Evolutionary conservation across 805 yeast genomes (phyloP), one percentile per base, ranked within the genome.

Genomic region (Metschnikowia gelsemii): DNA sequence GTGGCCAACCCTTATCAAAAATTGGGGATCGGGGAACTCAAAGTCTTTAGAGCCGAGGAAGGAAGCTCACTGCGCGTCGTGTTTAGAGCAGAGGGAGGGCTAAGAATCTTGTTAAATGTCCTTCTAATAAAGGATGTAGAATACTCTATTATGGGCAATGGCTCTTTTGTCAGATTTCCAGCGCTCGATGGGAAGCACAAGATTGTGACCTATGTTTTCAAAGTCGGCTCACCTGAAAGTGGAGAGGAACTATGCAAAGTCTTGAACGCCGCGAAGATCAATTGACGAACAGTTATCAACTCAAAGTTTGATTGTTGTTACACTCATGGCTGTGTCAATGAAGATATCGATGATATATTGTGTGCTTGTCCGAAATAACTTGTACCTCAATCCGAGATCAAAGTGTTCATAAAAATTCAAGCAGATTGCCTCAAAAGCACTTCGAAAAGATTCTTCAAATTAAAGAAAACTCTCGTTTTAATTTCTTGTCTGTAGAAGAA

Each of bases 41-140:
- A 87, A 55, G 70, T 91, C 9, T 68, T 91, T 41, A 79, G 75
- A 43, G 73, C 83, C 54, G 74, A 74, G 38, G 72, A 68, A 2
- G 80, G 84, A 8, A 66, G 70, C 17, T 87, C 87, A 57, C 59
- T 81, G 2, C 79, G 98, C 59, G 65, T 87, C 11, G 66, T 91
- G 26, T 75, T 91, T 16, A 79, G 98, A 55, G 87, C 96, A 0
- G 98, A 90, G 42, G 96, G 96, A 21, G 81, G 88, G 28, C 83
- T 84, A 28, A 77, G 95, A 52, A 81, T 89, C 12, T 62, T 91
- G 33, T 64, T 91, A 45, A 91, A 91, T 59, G 69, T 80, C 11
- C 63, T 71, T n/a, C 62, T 89, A 8, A 68, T 76, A 8, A 74
- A 74, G 39, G 78, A 76, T 37, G 66, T 87, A 44, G 68, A 68